These are phyloP conservation scores for Physaria fendleri DNA, from an alignment of 345 rosid species.

Conservation along the genomic window DNA sequence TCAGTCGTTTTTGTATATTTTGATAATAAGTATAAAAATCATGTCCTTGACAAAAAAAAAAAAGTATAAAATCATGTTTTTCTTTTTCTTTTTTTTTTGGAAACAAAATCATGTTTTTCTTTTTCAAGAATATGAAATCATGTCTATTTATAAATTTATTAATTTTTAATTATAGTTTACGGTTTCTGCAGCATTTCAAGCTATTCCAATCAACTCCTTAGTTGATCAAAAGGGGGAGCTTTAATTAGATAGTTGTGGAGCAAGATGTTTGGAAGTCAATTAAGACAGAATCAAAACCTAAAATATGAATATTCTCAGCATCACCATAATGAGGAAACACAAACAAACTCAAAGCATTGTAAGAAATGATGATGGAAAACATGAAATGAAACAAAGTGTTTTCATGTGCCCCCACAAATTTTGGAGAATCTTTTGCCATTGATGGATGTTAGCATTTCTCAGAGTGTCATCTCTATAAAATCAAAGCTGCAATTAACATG, in stretches of 20 bases:
- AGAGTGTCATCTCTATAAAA: constrained; percentile 1
- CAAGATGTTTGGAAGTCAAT: background rate
- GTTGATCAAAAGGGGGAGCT: too few relatives aligned
- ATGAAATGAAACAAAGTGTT: background rate
- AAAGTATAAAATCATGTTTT: too few relatives aligned
- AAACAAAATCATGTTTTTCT: too few relatives aligned
- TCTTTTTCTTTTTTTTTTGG: too few relatives aligned
- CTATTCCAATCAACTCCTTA: too few relatives aligned
- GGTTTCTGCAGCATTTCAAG: too few relatives aligned
- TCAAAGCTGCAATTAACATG: constrained; percentile 1
- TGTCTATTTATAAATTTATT: too few relatives aligned
- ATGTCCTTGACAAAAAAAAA: too few relatives aligned
- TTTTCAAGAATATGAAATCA: too few relatives aligned
- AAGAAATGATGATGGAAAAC: constrained; percentile 4
- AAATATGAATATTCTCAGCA: background rate
- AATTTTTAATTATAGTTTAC: too few relatives aligned
- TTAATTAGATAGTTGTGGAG: background rate
- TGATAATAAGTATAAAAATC: too few relatives aligned
- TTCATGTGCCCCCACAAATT: constrained; percentile 10
- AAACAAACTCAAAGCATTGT: background rate
- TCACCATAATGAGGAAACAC: background rate
- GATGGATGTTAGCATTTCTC: background rate
- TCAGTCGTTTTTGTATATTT: too few relatives aligned
- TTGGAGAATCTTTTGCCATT: constrained; percentile 4
- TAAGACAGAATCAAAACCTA: background rate